Evolutionary conservation across 306 rosid genomes (phyloP).

Genomic region (Mucuna pruriens): DNA sequence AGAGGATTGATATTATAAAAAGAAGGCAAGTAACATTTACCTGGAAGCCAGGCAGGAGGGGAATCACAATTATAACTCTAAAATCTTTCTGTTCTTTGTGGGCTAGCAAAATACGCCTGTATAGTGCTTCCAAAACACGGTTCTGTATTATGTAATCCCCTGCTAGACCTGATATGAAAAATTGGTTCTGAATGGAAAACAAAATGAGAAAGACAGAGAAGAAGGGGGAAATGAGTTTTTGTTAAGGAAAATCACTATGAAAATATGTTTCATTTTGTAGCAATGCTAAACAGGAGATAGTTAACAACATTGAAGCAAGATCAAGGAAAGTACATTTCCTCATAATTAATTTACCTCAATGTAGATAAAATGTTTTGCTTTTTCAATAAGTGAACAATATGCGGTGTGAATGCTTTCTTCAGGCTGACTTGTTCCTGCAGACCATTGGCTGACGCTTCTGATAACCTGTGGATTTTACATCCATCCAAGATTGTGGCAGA

Average conservation of each 20-base stretch:
- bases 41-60: constrained; percentile 99
- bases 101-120: constrained; percentile 82
- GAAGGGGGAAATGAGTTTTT: constrained; percentile 15
- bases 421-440: constrained; percentile 90
- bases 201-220: constrained; percentile 27
- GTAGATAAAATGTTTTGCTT: constrained; percentile 89
- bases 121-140: constrained; percentile 88
- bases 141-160: constrained; percentile 76
- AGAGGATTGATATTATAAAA: constrained; percentile 6
- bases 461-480: constrained; percentile 63
- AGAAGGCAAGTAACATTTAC: constrained; percentile 43
- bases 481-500: constrained; percentile 35
- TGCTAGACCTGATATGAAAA: constrained; percentile 93
- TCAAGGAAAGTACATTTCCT: constrained; percentile 10
- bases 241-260: neutral
- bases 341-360: constrained; percentile 71
- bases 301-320: constrained; percentile 29
- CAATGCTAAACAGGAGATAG: constrained; percentile 22
- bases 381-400: constrained; percentile 92
- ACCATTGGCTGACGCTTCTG: constrained; percentile 98
- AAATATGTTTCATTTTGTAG: neutral
- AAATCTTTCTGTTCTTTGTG: constrained; percentile 76
- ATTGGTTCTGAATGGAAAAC: constrained; percentile 76
- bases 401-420: constrained; percentile 97
- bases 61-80: constrained; percentile 87